Evolutionary conservation across 2,329 filamentous ascomycete genomes (phyloP).

Genomic region (Fusarium piperis): DNA sequence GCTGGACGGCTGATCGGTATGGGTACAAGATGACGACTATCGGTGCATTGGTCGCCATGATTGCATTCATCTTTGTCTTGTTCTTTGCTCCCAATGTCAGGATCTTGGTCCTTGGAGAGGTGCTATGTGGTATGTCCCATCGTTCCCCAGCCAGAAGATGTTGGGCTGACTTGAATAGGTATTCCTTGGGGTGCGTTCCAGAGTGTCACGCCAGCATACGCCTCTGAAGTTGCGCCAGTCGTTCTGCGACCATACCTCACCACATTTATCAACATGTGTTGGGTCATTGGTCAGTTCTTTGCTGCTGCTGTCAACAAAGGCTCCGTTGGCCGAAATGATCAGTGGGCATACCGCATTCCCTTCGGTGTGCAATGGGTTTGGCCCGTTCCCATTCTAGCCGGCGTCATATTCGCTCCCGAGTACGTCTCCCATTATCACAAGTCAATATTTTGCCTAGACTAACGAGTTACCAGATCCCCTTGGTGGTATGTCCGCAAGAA

Average conservation of each 20-base stretch:
- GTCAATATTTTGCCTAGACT: not conserved
- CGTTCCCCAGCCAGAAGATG: not conserved
- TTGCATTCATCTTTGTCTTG: constrained; percentile 61
- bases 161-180: constrained; percentile 44
- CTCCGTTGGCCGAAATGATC: constrained; percentile 49
- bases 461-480: constrained; percentile 50
- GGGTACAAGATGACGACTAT: constrained; percentile 63
- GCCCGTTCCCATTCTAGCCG: constrained; percentile 57
- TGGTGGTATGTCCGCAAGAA: constrained; percentile 62
- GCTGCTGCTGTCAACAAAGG: constrained; percentile 58
- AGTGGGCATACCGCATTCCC: constrained; percentile 62
- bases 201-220: constrained; percentile 62
- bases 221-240: constrained; percentile 61
- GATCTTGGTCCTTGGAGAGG: constrained; percentile 59
- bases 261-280: constrained; percentile 66
- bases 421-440: constrained; percentile 26
- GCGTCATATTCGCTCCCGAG: constrained; percentile 59
- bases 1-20: constrained; percentile 60
- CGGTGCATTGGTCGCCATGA: constrained; percentile 56
- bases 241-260: constrained; percentile 63
- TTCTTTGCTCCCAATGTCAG: constrained; percentile 62
- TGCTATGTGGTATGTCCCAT: constrained; percentile 50
- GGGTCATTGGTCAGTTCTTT: constrained; percentile 65
- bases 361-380: constrained; percentile 65
- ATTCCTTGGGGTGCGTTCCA: constrained; percentile 65